A percentile compares a stretch with the other conserved stretches of the same genome.
These are phyloP conservation scores for Ramaria sp. DNA, from an alignment of 768 basidiomycete species.

Conservation along the genomic window DNA sequence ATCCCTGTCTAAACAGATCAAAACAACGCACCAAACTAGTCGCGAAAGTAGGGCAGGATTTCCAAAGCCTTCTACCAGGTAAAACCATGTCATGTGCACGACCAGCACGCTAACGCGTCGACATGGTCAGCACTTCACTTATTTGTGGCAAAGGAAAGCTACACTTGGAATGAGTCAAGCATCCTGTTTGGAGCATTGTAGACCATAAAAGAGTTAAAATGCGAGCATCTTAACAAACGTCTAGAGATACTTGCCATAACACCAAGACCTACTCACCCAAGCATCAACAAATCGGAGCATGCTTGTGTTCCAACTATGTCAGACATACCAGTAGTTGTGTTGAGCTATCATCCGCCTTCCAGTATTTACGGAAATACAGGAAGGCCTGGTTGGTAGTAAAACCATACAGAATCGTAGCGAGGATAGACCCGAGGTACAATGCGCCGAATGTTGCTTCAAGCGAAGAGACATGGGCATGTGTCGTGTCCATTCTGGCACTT, in stretches of 20 bases:
- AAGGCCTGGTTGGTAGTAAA: not conserved
- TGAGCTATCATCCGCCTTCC: not conserved
- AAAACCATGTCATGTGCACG: not conserved
- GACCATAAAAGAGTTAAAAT: too few species aligned
- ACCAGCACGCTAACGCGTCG: not conserved
- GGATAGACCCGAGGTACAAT: not conserved
- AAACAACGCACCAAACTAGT: not conserved
- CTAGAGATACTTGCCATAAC: not conserved
- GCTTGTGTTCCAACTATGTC: not conserved
- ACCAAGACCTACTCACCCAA: not conserved
- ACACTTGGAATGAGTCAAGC: not conserved
- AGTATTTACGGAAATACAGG: not conserved
- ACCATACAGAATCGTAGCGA: slow-evolving; percentile 1
- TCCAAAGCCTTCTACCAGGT: not conserved
- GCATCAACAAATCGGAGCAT: not conserved
- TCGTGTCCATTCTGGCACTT: too few species aligned
- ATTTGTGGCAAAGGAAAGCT: not conserved
- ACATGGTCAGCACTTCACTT: not conserved
- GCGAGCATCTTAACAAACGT: not conserved
- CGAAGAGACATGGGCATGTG: too few species aligned
- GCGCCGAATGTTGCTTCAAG: not conserved
- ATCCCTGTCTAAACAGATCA: not conserved
- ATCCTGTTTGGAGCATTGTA: not conserved
- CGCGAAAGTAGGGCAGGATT: not conserved
- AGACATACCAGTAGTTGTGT: not conserved